phyloP scores from a whole-genome alignment of 2,329 filamentous ascomycete species.

The Verticillium albo-atrum region DNA sequence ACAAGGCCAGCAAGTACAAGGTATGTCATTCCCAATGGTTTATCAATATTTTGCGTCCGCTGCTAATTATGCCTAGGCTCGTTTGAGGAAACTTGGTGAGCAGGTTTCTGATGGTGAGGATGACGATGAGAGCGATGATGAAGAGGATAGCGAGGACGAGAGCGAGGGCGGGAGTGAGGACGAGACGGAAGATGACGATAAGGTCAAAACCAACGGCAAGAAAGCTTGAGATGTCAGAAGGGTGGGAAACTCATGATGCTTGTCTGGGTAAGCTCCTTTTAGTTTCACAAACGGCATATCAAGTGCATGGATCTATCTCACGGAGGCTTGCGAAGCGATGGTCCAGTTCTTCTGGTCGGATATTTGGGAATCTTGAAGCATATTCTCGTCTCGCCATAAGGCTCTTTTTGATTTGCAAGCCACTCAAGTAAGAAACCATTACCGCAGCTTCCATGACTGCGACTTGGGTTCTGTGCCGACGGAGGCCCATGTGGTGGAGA shows the following conservation, averaged over 20 bases:
- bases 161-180: slow-evolving; percentile 4
- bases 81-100: slow-evolving; percentile 62
- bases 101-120: slow-evolving; percentile 71
- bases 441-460: slow-evolving; percentile 49
- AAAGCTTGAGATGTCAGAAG: not conserved
- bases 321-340: too few species aligned
- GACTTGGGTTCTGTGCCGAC: slow-evolving; percentile 33
- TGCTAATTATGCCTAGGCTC: slow-evolving; percentile 33
- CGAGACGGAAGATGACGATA: not conserved
- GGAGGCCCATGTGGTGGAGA: slow-evolving; percentile 59
- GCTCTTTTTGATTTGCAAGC: too few species aligned
- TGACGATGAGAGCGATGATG: slow-evolving; percentile 18
- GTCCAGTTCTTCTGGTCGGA: too few species aligned
- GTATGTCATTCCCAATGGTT: slow-evolving; percentile 36
- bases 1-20: slow-evolving; percentile 72
- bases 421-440: too few species aligned
- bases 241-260: not conserved
- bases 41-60: not conserved
- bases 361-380: too few species aligned
- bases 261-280: not conserved
- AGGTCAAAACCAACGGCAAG: not conserved
- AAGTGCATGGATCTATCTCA: not conserved
- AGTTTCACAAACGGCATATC: not conserved
- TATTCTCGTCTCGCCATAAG: not conserved
- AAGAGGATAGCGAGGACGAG: slow-evolving; percentile 20